phyloP scores from a whole-genome alignment of 2,329 filamentous ascomycete species.

The Alternaria sp. region DNA sequence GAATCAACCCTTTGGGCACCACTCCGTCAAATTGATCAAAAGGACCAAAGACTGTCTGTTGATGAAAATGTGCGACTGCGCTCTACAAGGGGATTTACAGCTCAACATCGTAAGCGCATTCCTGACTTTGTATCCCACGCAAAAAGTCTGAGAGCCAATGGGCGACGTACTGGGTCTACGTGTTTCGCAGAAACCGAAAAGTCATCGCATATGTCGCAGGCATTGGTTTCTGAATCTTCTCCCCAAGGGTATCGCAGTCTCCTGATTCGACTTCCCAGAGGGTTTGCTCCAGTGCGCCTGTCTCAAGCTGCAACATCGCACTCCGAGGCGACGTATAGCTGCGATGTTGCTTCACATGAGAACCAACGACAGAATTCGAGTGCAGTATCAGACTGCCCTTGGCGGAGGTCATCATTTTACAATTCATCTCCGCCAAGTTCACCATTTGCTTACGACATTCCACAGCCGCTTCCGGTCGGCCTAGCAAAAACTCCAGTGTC shows the following conservation, averaged over 20 bases:
- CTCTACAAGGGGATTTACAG: not conserved
- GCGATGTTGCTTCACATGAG: slow-evolving; percentile 8
- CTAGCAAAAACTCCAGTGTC: not conserved
- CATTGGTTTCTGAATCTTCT: not conserved
- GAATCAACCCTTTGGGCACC: slow-evolving; percentile 30
- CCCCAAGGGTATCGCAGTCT: slow-evolving; percentile 19
- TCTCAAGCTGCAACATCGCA: slow-evolving; percentile 21
- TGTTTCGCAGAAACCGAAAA: not conserved
- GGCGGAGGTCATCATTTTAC: slow-evolving; percentile 24
- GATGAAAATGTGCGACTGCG: not conserved
- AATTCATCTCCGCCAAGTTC: slow-evolving; percentile 21
- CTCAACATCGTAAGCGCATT: not conserved
- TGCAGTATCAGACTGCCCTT: slow-evolving; percentile 15
- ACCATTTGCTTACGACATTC: slow-evolving; percentile 20
- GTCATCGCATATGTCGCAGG: not conserved
- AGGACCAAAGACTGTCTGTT: not conserved
- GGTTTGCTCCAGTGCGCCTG: slow-evolving; percentile 34
- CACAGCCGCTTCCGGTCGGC: slow-evolving; percentile 15
- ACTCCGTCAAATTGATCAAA: slow-evolving; percentile 21
- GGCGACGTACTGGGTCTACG: not conserved
- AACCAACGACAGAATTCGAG: slow-evolving; percentile 11
- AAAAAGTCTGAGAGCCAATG: not conserved
- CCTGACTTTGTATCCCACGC: not conserved
- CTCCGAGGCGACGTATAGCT: slow-evolving; percentile 9
- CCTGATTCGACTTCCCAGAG: slow-evolving; percentile 36